phyloP scores from a whole-genome alignment of 2,329 filamentous ascomycete species.

The Apiospora marii region DNA sequence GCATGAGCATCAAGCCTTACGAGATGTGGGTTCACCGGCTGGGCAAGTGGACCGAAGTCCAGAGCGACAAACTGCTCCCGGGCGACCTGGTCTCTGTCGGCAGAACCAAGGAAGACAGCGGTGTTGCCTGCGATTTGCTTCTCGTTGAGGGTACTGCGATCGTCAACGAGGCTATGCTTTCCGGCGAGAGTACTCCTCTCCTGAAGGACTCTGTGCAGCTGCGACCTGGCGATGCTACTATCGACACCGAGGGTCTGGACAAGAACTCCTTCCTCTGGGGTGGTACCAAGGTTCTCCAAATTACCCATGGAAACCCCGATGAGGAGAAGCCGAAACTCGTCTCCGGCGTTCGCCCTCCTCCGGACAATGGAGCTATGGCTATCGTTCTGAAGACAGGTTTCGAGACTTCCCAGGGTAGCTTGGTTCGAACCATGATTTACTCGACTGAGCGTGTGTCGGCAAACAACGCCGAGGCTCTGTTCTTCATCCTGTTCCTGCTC shows the following conservation, averaged over 20 bases:
- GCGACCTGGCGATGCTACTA: slow-evolving; percentile 77
- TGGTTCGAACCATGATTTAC: slow-evolving; percentile 99
- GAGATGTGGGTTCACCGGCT: slow-evolving; percentile 90
- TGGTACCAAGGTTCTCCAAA: slow-evolving; percentile 95
- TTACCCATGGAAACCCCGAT: slow-evolving; percentile 84
- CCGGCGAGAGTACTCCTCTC: slow-evolving; percentile 94
- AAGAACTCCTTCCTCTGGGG: slow-evolving; percentile 98
- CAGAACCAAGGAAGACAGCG: slow-evolving; percentile 95
- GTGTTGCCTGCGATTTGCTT: slow-evolving; percentile 96
- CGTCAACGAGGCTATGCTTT: slow-evolving; percentile 99
- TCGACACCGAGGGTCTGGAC: slow-evolving; percentile 91
- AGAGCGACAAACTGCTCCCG: slow-evolving; percentile 90
- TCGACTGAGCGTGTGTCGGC: slow-evolving; percentile 99
- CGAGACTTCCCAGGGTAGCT: slow-evolving; percentile 96
- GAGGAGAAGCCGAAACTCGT: slow-evolving; percentile 75
- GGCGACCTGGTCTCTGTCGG: slow-evolving; percentile 93
- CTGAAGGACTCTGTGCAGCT: slow-evolving; percentile 96
- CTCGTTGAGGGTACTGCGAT: slow-evolving; percentile 94
- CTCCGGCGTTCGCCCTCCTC: slow-evolving; percentile 82
- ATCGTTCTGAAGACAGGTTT: slow-evolving; percentile 98
- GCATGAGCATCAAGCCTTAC: slow-evolving; percentile 99
- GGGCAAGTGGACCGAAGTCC: slow-evolving; percentile 86
- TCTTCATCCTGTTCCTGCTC: slow-evolving; percentile 96
- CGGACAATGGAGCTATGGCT: slow-evolving; percentile 92
- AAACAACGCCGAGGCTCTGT: slow-evolving; percentile 93